Percentiles rank a stretch among this genome's conserved stretches.
These are phyloP conservation scores for Ambrosia hybrid DNA, from an alignment of 140 eudicot genomes.

Conservation along the genomic window DNA sequence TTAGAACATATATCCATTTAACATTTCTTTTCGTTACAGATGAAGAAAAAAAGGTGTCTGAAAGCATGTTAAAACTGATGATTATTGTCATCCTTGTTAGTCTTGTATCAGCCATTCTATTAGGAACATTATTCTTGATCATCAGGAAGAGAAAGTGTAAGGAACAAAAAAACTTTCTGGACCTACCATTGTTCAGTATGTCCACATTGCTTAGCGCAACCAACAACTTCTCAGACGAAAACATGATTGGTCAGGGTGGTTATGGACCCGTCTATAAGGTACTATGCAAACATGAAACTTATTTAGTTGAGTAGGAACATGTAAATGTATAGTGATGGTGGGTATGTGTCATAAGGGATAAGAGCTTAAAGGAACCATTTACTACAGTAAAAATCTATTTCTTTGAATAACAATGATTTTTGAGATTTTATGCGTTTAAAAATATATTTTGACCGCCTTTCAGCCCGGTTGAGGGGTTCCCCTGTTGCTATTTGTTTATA, in stretches of 20 bases:
- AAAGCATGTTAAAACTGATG: not conserved
- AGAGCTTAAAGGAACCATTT: no score
- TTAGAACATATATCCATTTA: no score
- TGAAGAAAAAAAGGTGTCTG: not conserved
- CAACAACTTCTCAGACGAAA: not conserved
- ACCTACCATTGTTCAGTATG: not conserved
- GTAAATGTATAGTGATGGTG: no score
- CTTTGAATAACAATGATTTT: no score
- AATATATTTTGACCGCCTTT: no score
- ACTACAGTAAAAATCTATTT: no score
- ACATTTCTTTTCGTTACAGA: not conserved
- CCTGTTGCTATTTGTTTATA: no score
- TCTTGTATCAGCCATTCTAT: not conserved
- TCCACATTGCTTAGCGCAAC: not conserved
- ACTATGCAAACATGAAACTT: not conserved
- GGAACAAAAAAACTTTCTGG: not conserved
- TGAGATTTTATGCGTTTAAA: no score
- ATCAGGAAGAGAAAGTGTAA: not conserved
- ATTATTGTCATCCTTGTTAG: not conserved
- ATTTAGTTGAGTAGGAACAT: no score
- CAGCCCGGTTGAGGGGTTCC: no score
- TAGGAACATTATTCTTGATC: conserved; percentile 2
- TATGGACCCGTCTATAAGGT: not conserved
- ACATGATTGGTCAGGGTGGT: not conserved
- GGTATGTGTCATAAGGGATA: no score